Evolutionary conservation across 805 yeast species (phyloP).

Genomic region (Clavispora vitiphila): DNA sequence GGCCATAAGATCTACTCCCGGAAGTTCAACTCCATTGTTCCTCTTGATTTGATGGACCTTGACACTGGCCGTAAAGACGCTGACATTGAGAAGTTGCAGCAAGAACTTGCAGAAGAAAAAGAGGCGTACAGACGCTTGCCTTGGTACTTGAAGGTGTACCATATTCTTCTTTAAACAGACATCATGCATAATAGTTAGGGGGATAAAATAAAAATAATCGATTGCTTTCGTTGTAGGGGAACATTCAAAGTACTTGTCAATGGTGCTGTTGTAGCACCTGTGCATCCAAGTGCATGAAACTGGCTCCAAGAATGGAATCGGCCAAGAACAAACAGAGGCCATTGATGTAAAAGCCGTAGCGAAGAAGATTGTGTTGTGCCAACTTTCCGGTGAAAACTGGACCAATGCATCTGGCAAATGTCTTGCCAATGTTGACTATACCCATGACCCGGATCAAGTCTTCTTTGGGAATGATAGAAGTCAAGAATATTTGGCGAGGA

Average conservation of each 20-base stretch:
- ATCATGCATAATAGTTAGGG: neutral
- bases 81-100: slow-evolving; percentile 18
- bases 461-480: slow-evolving; percentile 55
- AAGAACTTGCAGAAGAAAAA: slow-evolving; percentile 20
- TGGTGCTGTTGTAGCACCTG: slow-evolving; percentile 19
- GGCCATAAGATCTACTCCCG: slow-evolving; percentile 21
- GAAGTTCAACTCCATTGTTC: slow-evolving; percentile 17
- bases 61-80: slow-evolving; percentile 23
- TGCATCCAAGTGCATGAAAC: slow-evolving; percentile 38
- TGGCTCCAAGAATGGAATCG: slow-evolving; percentile 39
- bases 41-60: slow-evolving; percentile 20
- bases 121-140: slow-evolving; percentile 11
- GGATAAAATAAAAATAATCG: neutral
- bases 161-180: slow-evolving; percentile 8
- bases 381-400: slow-evolving; percentile 75
- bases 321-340: slow-evolving; percentile 49
- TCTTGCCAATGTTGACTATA: slow-evolving; percentile 78
- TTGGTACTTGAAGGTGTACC: slow-evolving; percentile 13
- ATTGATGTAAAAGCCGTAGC: slow-evolving; percentile 49
- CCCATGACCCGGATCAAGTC: slow-evolving; percentile 81
- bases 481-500: slow-evolving; percentile 77
- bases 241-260: too few relatives aligned
- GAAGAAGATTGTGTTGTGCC: slow-evolving; percentile 46
- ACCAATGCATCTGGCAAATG: slow-evolving; percentile 78
- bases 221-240: too few relatives aligned